Percentiles rank a stretch among this genome's conserved stretches.
phyloP scores from a whole-genome alignment of 192 early-diverging fungal species.

The Phycomyces nitens region DNA sequence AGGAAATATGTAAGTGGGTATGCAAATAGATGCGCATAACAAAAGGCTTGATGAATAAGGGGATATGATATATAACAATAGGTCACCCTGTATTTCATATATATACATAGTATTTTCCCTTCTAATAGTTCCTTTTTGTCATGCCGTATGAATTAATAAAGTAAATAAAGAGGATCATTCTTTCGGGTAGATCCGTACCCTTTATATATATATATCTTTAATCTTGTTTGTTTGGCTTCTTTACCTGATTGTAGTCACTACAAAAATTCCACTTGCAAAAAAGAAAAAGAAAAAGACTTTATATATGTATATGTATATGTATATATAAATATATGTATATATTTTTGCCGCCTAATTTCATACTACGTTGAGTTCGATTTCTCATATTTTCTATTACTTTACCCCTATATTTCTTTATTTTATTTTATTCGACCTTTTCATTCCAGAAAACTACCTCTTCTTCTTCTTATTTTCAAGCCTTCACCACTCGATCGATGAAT shows the following conservation, averaged over 20 bases:
- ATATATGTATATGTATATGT: no score
- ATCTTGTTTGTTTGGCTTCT: no score
- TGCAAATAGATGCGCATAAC: no score
- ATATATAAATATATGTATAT: no score
- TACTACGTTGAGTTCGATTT: background rate
- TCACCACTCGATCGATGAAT: no score
- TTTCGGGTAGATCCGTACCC: conserved; percentile 1
- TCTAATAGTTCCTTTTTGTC: background rate
- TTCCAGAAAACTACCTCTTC: background rate
- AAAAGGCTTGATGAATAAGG: no score
- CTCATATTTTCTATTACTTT: background rate
- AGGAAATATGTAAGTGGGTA: no score
- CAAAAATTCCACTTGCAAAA: background rate
- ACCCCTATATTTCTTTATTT: background rate
- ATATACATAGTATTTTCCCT: no score
- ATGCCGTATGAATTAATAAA: conserved; percentile 4
- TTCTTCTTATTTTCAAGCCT: background rate
- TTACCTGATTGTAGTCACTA: background rate
- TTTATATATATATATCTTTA: background rate
- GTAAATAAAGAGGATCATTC: conserved; percentile 2
- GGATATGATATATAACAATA: no score
- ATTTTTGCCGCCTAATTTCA: background rate
- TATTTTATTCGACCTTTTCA: background rate
- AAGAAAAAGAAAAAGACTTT: no score
- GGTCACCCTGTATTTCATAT: no score